These are phyloP conservation scores for Apophysomyces variabilis DNA, from an alignment of 371 early-diverging fungal species.

Conservation along the genomic window DNA sequence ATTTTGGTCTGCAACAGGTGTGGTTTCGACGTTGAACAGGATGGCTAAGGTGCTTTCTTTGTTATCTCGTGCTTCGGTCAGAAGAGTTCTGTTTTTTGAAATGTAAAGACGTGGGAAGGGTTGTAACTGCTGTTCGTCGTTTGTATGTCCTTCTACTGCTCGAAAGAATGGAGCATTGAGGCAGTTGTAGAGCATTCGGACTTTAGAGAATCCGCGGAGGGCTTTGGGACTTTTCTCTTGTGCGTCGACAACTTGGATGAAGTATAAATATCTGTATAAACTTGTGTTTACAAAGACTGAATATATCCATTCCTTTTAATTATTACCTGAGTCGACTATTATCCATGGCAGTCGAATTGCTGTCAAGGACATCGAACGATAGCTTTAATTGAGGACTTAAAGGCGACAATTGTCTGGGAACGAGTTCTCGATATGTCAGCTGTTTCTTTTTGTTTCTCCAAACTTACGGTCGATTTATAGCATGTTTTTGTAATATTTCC, in stretches of 20 bases:
- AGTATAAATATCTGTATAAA: conserved; percentile 44
- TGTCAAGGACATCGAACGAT: too few species aligned
- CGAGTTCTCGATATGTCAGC: neutral
- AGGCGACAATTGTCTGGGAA: neutral
- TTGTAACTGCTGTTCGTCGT: conserved; percentile 29
- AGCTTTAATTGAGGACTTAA: neutral
- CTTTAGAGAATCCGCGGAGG: conserved; percentile 37
- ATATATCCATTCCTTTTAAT: neutral
- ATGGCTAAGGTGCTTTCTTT: conserved; percentile 46
- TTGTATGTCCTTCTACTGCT: conserved; percentile 43
- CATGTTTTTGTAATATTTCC: conserved; percentile 13
- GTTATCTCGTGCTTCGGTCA: conserved; percentile 37
- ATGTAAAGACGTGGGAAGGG: conserved; percentile 51
- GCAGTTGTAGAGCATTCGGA: conserved; percentile 43
- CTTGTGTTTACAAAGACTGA: conserved; percentile 6
- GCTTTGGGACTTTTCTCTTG: conserved; percentile 26
- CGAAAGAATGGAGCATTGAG: conserved; percentile 52
- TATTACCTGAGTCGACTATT: neutral
- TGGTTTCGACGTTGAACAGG: conserved; percentile 35
- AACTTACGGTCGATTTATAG: neutral
- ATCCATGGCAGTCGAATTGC: neutral
- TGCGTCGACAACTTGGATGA: conserved; percentile 35
- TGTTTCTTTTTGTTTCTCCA: too few species aligned
- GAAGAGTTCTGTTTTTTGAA: conserved; percentile 51
- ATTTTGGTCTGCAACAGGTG: conserved; percentile 12